Percentiles rank a stretch among this genome's conserved stretches.
phyloP scores from a whole-genome alignment of 129 eudicot genomes.

The Logfia minima region DNA sequence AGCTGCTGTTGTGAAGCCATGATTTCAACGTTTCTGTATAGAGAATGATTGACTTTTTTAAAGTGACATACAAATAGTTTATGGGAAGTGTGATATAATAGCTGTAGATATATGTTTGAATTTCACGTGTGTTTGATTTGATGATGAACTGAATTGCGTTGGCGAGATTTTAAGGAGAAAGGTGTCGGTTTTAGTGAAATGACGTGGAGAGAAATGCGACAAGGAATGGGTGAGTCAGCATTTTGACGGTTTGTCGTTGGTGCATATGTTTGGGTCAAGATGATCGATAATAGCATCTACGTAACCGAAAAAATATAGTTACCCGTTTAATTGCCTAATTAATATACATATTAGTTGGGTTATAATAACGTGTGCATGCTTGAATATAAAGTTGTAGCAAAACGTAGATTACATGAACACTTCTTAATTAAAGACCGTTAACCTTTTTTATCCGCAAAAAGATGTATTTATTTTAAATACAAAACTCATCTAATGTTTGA shows the following conservation, averaged over 20 bases:
- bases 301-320: neutral
- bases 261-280: neutral
- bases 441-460: too few species aligned
- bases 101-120: neutral
- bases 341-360: too few species aligned
- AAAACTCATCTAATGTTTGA: too few species aligned
- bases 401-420: too few species aligned
- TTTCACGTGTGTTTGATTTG: neutral
- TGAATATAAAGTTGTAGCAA: too few species aligned
- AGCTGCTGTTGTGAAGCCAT: constrained; percentile 61
- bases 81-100: neutral
- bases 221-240: constrained; percentile 2
- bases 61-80: neutral
- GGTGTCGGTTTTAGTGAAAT: constrained; percentile 15
- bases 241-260: neutral
- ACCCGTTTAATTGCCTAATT: too few species aligned
- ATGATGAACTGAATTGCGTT: neutral
- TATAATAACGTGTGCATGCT: too few species aligned
- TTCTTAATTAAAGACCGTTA: too few species aligned
- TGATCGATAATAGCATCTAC: neutral
- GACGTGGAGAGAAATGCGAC: constrained; percentile 3
- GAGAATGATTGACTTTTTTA: neutral
- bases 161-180: constrained; percentile 1
- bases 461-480: too few species aligned
- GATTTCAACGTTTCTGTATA: neutral